phyloP scores from a whole-genome alignment of 306 rosid genomes.

The Oemleria cerasiformis region DNA sequence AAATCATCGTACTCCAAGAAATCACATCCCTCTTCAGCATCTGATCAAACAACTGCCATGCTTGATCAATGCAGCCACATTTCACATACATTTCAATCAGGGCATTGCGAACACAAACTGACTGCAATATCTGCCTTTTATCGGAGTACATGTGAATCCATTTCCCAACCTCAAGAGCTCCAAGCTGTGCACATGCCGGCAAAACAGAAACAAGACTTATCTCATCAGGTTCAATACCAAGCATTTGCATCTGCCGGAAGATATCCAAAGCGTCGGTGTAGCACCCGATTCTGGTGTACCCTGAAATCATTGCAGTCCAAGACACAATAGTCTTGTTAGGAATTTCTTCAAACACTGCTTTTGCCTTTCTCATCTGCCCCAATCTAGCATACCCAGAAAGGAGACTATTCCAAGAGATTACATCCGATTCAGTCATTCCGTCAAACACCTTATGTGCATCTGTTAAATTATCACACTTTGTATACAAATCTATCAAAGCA shows the following conservation, averaged over 20 bases:
- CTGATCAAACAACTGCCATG: conserved; percentile 52
- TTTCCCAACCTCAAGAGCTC: conserved; percentile 80
- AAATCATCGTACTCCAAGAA: conserved; percentile 83
- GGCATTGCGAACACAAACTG: conserved; percentile 54
- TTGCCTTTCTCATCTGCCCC: conserved; percentile 60
- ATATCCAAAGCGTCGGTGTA: conserved; percentile 55
- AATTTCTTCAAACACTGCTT: conserved; percentile 61
- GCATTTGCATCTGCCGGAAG: conserved; percentile 64
- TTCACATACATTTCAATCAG: conserved; percentile 77
- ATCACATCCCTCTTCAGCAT: conserved; percentile 58
- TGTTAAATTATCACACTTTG: conserved; percentile 47
- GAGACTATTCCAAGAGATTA: conserved; percentile 67
- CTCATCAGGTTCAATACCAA: conserved; percentile 68
- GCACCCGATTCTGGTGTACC: conserved; percentile 55
- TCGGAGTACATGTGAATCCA: conserved; percentile 71
- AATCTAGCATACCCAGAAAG: conserved; percentile 56
- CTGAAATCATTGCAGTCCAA: conserved; percentile 76
- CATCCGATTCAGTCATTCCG: conserved; percentile 52
- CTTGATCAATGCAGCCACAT: conserved; percentile 67
- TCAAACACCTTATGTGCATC: conserved; percentile 58
- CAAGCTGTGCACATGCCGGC: conserved; percentile 78
- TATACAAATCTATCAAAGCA: conserved; percentile 59
- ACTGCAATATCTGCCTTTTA: conserved; percentile 35
- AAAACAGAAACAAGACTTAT: conserved; percentile 62
- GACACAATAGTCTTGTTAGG: conserved; percentile 68